phyloP scores from a whole-genome alignment of 345 rosid species.

The Stellera chamaejasme region DNA sequence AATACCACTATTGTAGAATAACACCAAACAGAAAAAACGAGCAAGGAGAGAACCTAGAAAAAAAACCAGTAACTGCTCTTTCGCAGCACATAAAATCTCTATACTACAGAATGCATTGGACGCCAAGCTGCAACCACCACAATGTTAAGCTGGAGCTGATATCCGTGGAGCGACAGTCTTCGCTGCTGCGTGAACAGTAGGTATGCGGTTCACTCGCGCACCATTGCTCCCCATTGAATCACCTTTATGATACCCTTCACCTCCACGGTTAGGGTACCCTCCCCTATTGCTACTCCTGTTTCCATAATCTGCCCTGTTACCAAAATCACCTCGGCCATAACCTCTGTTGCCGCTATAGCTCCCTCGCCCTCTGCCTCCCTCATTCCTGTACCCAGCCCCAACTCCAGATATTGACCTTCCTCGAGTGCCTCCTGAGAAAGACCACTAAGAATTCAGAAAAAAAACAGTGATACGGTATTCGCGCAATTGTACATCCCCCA shows the following conservation, averaged over 20 bases:
- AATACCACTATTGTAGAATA: no score
- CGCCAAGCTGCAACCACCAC: background rate
- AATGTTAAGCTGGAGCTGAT: conserved; percentile 48
- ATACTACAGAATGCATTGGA: no score
- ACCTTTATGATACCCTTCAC: conserved; percentile 48
- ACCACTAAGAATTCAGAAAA: no score
- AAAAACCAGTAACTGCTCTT: no score
- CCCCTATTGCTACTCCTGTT: conserved; percentile 53
- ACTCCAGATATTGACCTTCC: conserved; percentile 56
- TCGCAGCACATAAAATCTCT: no score
- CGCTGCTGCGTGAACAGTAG: conserved; percentile 22
- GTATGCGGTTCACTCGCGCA: conserved; percentile 39
- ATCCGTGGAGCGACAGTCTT: conserved; percentile 36
- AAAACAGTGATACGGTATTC: no score
- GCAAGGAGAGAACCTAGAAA: no score
- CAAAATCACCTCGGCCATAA: conserved; percentile 47
- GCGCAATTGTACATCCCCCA: background rate
- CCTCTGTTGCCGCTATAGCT: conserved; percentile 61
- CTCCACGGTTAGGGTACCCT: conserved; percentile 58
- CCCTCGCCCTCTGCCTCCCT: conserved; percentile 73
- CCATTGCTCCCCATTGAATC: conserved; percentile 24
- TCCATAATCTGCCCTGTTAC: conserved; percentile 50
- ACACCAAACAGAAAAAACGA: no score
- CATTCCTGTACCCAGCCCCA: conserved; percentile 57
- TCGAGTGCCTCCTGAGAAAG: conserved; percentile 49